These are phyloP conservation scores for Lachnellula hyalina DNA, from an alignment of 2,329 filamentous ascomycete genomes.

Conservation along the genomic window DNA sequence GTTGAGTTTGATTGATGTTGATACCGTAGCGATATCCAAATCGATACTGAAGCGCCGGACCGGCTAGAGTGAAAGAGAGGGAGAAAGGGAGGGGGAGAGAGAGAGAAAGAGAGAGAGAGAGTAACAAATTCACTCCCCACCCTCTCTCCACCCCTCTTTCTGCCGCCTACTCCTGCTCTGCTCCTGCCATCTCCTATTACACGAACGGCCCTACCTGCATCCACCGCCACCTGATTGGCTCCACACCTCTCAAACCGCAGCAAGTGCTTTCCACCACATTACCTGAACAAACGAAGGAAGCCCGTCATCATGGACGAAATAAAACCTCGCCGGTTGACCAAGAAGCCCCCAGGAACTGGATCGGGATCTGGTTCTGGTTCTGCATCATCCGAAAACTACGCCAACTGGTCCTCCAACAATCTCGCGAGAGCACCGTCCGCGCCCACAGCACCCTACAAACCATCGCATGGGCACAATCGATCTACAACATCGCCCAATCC, in stretches of 20 bases:
- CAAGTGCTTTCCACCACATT: background rate
- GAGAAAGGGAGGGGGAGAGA: no score
- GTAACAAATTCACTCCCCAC: no score
- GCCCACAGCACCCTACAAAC: constrained; percentile 34
- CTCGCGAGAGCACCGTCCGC: constrained; percentile 57
- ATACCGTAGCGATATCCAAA: no score
- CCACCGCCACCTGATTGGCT: background rate
- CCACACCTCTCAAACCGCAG: background rate
- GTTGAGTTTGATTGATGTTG: no score
- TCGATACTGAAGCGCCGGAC: no score
- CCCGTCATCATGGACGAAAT: constrained; percentile 26
- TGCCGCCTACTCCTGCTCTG: no score
- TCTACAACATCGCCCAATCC: constrained; percentile 41
- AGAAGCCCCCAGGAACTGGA: constrained; percentile 48
- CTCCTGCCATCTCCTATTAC: no score
- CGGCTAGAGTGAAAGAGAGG: no score
- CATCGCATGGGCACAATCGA: constrained; percentile 31
- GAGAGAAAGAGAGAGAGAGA: no score
- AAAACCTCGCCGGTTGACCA: constrained; percentile 53
- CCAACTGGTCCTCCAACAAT: constrained; percentile 59
- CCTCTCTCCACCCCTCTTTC: no score
- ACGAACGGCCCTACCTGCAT: no score
- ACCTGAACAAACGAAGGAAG: background rate
- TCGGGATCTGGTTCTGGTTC: constrained; percentile 49
- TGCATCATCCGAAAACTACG: constrained; percentile 38